Base-by-base conservation (phyloP, 73 alveolate genomes). In the Tetrahymena elliotti region DNA sequence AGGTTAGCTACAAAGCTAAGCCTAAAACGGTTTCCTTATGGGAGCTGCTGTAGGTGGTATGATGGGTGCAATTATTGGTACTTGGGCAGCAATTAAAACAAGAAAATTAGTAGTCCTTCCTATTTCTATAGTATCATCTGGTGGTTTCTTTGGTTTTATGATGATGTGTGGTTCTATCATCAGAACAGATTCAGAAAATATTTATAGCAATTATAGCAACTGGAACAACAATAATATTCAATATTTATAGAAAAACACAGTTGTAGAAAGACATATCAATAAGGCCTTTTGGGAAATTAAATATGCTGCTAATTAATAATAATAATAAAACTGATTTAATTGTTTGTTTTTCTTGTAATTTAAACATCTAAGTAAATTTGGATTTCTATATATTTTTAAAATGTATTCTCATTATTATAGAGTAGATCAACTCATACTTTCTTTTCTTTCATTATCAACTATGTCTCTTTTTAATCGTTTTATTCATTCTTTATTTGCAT, bases 91-190 rank as follows among this genome's bases (percentile, higher is more conserved):
- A 83, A 35, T 82, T 18, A 36, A 82, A 84, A 83, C 92, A 34
- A 83, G 92, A 38, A 94, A 83, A 84, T 35, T 94, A 35, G 36
- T 93, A 11, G 68, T 94, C 68, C 92, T 94, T 83, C 96, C 96
- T 39, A 83, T 94, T 40, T 94, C 96, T 35, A 84, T 94, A 27
- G 38, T 94, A 37, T 40, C 93, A 31, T 83, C 94, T 83, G 96
- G 96, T 11, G 96, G 96, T 3, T 83, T 93, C 93, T 94, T 94
- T 94, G 96, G 96, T 33, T 94, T 94, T 36, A 94, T 94, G 33
- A 94, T 94, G 96, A 93, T 93, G 38, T 94, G 96, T 84, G 96
- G 96, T 94, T 83, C 94, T 39, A 53, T 94, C 54, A 94, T 94
- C 52, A 84, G 96, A 83, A 93, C 84, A 52, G 96, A 93, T 83